Evolutionary conservation across 106 monocot species (phyloP).

Genomic region (Alisma plantagoaquatica): DNA sequence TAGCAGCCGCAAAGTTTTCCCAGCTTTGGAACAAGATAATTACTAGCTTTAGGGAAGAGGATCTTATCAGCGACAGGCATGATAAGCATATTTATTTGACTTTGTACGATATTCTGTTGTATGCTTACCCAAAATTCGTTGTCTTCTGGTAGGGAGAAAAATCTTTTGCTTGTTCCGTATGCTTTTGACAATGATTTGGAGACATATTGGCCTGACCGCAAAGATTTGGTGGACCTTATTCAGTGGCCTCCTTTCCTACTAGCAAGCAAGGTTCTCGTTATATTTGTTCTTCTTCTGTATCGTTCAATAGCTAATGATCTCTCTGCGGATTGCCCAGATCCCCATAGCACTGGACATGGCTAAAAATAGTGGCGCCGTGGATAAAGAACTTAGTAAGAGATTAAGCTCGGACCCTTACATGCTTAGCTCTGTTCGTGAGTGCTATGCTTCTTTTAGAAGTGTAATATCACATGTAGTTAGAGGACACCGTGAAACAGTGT

Average conservation of each 20-base stretch:
- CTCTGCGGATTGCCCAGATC: slow-evolving; percentile 34
- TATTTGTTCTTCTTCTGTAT: not conserved
- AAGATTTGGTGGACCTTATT: slow-evolving; percentile 40
- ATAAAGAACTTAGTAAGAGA: slow-evolving; percentile 73
- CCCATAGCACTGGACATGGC: slow-evolving; percentile 96
- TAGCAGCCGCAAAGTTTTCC: slow-evolving; percentile 67
- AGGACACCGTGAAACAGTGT: slow-evolving; percentile 11
- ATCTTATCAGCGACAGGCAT: slow-evolving; percentile 73
- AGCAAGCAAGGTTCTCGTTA: slow-evolving; percentile 71
- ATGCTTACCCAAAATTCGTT: too few species aligned
- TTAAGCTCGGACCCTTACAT: slow-evolving; percentile 66
- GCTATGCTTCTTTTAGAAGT: slow-evolving; percentile 72
- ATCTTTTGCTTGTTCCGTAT: slow-evolving; percentile 91
- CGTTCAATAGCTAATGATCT: not conserved
- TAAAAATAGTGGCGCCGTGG: slow-evolving; percentile 65
- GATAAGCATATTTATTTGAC: not conserved
- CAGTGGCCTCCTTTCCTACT: slow-evolving; percentile 99
- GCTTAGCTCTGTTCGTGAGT: slow-evolving; percentile 71
- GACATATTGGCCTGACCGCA: too few species aligned
- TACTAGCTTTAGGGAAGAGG: slow-evolving; percentile 76
- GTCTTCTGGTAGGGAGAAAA: slow-evolving; percentile 70
- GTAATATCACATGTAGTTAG: slow-evolving; percentile 64
- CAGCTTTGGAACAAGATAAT: slow-evolving; percentile 94
- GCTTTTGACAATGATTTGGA: slow-evolving; percentile 64
- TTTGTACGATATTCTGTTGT: too few species aligned